These are phyloP conservation scores for Camelina laxa DNA, from an alignment of 345 rosid species.

Conservation along the genomic window DNA sequence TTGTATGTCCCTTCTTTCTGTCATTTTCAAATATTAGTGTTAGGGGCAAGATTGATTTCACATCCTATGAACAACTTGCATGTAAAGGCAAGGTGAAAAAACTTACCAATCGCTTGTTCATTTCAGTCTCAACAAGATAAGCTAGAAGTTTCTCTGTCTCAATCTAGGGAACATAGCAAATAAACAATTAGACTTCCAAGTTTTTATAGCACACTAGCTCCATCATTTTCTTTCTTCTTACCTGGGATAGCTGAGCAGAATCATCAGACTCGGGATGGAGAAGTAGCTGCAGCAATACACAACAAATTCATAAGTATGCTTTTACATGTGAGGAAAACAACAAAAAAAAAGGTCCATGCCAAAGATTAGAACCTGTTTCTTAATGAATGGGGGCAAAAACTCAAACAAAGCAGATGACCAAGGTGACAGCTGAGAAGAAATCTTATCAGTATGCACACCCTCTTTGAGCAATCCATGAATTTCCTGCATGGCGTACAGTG, in stretches of 20 bases:
- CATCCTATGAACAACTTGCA: not conserved
- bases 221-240: slow-evolving; percentile 35
- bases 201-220: not conserved
- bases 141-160: slow-evolving; percentile 97
- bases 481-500: slow-evolving; percentile 54
- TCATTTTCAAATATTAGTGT: slow-evolving; percentile 31
- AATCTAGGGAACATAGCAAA: slow-evolving; percentile 56
- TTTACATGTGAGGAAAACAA: slow-evolving; percentile 2
- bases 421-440: slow-evolving; percentile 82
- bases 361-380: slow-evolving; percentile 62
- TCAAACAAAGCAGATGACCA: slow-evolving; percentile 94
- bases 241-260: slow-evolving; percentile 99
- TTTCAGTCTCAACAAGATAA: slow-evolving; percentile 93
- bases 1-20: slow-evolving; percentile 89
- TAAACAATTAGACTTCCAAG: slow-evolving; percentile 27
- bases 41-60: not conserved
- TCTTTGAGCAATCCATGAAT: slow-evolving; percentile 75
- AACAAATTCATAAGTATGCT: slow-evolving; percentile 32
- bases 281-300: slow-evolving; percentile 67
- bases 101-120: slow-evolving; percentile 77
- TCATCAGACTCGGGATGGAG: slow-evolving; percentile 95
- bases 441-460: slow-evolving; percentile 64
- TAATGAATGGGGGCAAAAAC: slow-evolving; percentile 85
- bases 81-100: not conserved
- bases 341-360: not conserved